Evolutionary conservation across 2,329 filamentous ascomycete genomes (phyloP).

Genomic region (Aspergillus pseudoglaucus): DNA sequence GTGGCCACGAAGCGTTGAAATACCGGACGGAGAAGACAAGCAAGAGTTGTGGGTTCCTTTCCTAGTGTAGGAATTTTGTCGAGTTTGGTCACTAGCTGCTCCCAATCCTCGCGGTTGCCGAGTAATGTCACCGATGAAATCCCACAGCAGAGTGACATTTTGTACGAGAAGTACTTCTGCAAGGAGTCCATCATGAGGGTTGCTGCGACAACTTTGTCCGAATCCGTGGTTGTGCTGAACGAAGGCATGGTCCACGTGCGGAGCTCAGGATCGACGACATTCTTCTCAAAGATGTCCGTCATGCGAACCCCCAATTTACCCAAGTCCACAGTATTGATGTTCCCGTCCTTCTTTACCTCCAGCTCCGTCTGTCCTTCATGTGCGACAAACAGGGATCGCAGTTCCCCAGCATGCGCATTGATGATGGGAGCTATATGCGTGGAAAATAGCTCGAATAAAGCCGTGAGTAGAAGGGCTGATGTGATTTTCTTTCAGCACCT

Average conservation of each 20-base stretch:
- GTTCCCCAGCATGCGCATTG: slow-evolving; percentile 40
- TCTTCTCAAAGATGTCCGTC: slow-evolving; percentile 33
- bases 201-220: slow-evolving; percentile 38
- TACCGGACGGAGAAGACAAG: slow-evolving; percentile 38
- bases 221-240: slow-evolving; percentile 46
- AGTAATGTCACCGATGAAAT: slow-evolving; percentile 48
- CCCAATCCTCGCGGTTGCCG: slow-evolving; percentile 44
- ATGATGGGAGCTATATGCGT: slow-evolving; percentile 28
- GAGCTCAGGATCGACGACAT: slow-evolving; percentile 37
- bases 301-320: slow-evolving; percentile 31
- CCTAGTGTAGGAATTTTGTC: slow-evolving; percentile 42
- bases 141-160: slow-evolving; percentile 33
- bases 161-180: slow-evolving; percentile 45
- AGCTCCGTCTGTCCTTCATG: slow-evolving; percentile 41
- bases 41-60: slow-evolving; percentile 35
- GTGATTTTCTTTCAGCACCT: not conserved
- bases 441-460: slow-evolving; percentile 4
- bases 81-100: slow-evolving; percentile 35
- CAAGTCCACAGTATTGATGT: slow-evolving; percentile 7
- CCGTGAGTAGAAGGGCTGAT: slow-evolving; percentile 4
- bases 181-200: slow-evolving; percentile 48
- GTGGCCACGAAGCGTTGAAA: slow-evolving; percentile 37
- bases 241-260: slow-evolving; percentile 46
- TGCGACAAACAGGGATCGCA: slow-evolving; percentile 37
- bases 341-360: slow-evolving; percentile 11